phyloP scores from a whole-genome alignment of 192 early-diverging fungal genomes.

The Coemansia sp. region DNA sequence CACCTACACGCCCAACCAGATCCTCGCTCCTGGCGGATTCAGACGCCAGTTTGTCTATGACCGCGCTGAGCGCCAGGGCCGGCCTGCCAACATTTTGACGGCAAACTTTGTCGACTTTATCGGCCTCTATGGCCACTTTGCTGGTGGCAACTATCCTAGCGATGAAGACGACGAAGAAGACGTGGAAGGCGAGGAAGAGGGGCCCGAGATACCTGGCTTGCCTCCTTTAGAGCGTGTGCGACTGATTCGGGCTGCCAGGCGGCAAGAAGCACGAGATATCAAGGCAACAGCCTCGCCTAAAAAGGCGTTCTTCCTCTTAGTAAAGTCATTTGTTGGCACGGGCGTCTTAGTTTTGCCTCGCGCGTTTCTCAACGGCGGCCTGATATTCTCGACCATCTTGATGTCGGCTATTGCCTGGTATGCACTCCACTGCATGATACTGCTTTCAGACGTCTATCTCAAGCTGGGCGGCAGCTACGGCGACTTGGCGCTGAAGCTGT shows the following conservation, averaged over 20 bases:
- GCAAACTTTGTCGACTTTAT: conserved; percentile 94
- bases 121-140: conserved; percentile 90
- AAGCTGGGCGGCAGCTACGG: conserved; percentile 63
- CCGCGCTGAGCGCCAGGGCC: conserved; percentile 65
- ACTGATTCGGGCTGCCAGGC: conserved; percentile 7
- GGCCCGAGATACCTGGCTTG: conserved; percentile 1
- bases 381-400: conserved; percentile 58
- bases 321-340: conserved; percentile 81
- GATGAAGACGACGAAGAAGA: conserved; percentile 66
- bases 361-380: conserved; percentile 74
- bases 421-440: conserved; percentile 62
- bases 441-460: conserved; percentile 62
- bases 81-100: conserved; percentile 66
- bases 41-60: conserved; percentile 79
- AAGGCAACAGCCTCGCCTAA: conserved; percentile 60
- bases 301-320: conserved; percentile 73
- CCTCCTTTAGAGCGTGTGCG: conserved; percentile 14
- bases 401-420: conserved; percentile 60
- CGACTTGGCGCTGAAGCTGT: conserved; percentile 65
- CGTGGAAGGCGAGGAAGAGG: conserved; percentile 40
- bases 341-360: conserved; percentile 72
- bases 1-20: conserved; percentile 52
- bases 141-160: conserved; percentile 84
- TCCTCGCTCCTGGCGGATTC: conserved; percentile 81
- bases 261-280: conserved; percentile 29